Conservation (phyloP, 768 basidiomycete genomes). For the Suillus subluteus region DNA sequence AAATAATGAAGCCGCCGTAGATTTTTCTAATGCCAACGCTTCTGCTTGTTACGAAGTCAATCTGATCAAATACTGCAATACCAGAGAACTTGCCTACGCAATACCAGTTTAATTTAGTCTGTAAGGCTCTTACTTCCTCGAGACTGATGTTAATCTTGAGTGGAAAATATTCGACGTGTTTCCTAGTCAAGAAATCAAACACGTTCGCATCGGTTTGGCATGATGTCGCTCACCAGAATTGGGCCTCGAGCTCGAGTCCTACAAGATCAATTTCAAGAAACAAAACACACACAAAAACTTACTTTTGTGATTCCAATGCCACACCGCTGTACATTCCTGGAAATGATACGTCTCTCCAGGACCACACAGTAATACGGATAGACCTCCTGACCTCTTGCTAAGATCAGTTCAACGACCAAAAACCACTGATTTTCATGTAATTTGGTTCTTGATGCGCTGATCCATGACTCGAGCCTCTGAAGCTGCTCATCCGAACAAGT, state of each 20-base stretch:
- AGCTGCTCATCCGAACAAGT: too few species aligned
- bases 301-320: too few species aligned
- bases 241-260: background rate
- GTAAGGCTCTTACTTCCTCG: background rate
- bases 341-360: too few species aligned
- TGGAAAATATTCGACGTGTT: constrained; percentile 8
- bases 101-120: background rate
- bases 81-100: background rate
- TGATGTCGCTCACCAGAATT: background rate
- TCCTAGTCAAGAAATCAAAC: background rate
- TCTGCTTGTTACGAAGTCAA: background rate
- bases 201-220: background rate
- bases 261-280: too few species aligned
- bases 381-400: too few species aligned
- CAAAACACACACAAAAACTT: too few species aligned
- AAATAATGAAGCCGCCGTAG: background rate
- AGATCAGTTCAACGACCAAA: too few species aligned
- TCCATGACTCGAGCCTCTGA: too few species aligned
- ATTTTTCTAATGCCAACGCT: background rate
- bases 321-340: too few species aligned
- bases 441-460: too few species aligned
- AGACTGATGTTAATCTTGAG: background rate
- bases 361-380: too few species aligned
- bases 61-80: background rate
- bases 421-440: too few species aligned